Conservation (phyloP, 208 protist species). For the Acanthamoeba divionensis region DNA sequence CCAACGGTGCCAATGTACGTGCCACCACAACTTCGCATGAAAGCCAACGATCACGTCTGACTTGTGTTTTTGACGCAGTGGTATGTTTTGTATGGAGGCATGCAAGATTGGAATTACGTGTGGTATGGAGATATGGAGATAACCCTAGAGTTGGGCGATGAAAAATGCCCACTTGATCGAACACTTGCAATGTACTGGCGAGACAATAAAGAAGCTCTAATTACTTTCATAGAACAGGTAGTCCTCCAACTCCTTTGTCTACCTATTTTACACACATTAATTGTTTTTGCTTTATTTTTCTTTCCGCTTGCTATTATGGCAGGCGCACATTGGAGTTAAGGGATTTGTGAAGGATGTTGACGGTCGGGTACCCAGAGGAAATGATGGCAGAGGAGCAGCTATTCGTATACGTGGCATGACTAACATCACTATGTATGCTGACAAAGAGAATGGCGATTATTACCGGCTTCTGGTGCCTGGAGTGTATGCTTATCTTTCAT, state of each 20-base stretch:
- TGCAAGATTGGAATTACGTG: constrained; percentile 73
- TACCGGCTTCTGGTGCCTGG: constrained; percentile 21
- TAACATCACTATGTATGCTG: constrained; percentile 2
- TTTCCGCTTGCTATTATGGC: background rate
- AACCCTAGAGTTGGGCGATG: constrained; percentile 61
- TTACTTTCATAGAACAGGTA: constrained; percentile 20
- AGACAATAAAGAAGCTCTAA: background rate
- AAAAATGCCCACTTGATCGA: constrained; percentile 7
- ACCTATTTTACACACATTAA: background rate
- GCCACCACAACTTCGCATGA: background rate
- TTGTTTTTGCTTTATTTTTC: too few species aligned
- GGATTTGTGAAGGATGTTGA: background rate
- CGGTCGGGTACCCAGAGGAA: too few species aligned
- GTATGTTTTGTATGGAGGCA: constrained; percentile 66
- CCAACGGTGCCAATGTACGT: constrained; percentile 62
- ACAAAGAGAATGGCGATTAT: constrained; percentile 22
- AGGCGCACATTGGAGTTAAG: constrained; percentile 18
- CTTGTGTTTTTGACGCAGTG: constrained; percentile 24
- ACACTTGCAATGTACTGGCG: background rate
- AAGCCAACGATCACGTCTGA: background rate
- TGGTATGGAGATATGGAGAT: constrained; percentile 65
- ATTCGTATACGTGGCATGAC: background rate
- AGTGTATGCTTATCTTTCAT: background rate
- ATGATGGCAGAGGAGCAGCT: background rate
- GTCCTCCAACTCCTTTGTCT: background rate